Conservation (phyloP, 2,329 filamentous ascomycete species). For the Akanthomyces uredinophilus region DNA sequence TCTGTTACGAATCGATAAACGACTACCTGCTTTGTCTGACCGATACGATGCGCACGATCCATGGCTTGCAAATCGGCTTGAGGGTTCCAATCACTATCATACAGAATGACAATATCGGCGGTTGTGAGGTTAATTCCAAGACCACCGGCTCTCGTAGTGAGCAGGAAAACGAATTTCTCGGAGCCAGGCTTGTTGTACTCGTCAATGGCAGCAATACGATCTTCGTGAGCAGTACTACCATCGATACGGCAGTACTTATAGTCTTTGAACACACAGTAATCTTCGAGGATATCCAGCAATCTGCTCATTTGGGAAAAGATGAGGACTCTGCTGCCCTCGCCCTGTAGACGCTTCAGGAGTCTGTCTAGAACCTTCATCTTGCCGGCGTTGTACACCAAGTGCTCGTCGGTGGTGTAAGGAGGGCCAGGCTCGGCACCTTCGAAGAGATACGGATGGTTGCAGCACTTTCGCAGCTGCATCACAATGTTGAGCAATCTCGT, state of each 20-base stretch:
- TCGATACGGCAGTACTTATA: constrained; percentile 98
- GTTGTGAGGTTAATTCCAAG: constrained; percentile 93
- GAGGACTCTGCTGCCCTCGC: constrained; percentile 87
- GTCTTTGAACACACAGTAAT: constrained; percentile 93
- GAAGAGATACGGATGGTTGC: constrained; percentile 97
- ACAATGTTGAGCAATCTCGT: constrained; percentile 96
- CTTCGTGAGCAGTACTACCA: constrained; percentile 92
- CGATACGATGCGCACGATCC: constrained; percentile 97
- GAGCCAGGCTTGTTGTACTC: constrained; percentile 96
- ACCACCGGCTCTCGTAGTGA: constrained; percentile 93
- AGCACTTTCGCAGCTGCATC: constrained; percentile 98
- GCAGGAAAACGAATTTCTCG: constrained; percentile 92
- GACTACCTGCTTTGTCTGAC: constrained; percentile 94
- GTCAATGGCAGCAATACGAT: constrained; percentile 94
- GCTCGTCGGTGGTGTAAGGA: constrained; percentile 96
- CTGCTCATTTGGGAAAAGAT: constrained; percentile 99
- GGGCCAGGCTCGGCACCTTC: constrained; percentile 96
- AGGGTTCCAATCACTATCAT: constrained; percentile 98
- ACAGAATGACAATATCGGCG: constrained; percentile 93
- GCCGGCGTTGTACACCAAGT: constrained; percentile 85
- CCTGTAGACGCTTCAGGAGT: constrained; percentile 75
- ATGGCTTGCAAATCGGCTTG: constrained; percentile 98
- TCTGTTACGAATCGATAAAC: constrained; percentile 98
- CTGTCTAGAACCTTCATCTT: constrained; percentile 98
- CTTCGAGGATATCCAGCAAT: constrained; percentile 91